Percentiles rank a stretch among this genome's conserved stretches.
These are phyloP conservation scores for Amanita molliuscula DNA, from an alignment of 768 basidiomycete species.

Conservation along the genomic window DNA sequence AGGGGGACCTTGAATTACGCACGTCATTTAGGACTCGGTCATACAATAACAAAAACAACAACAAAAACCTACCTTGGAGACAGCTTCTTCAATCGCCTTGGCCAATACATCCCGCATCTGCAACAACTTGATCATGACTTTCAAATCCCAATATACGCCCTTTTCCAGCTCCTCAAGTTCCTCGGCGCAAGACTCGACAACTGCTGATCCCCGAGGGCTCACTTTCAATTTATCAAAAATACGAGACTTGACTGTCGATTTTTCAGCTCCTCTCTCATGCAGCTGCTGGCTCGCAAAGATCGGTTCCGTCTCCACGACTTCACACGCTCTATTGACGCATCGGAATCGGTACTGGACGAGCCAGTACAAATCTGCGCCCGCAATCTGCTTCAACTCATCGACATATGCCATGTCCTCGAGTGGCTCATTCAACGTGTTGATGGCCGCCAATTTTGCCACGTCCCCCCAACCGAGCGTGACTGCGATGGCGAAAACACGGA, in stretches of 20 bases:
- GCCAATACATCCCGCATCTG: neutral
- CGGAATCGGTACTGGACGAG: conserved; percentile 2
- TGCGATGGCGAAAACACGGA: neutral
- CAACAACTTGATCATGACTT: neutral
- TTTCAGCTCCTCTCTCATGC: neutral
- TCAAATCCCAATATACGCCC: neutral
- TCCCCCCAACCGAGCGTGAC: neutral
- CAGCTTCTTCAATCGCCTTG: neutral
- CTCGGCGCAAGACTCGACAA: neutral
- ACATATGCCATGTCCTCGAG: neutral
- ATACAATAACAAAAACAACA: neutral
- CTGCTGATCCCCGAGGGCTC: neutral
- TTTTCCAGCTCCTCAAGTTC: neutral
- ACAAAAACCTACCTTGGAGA: neutral
- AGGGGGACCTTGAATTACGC: neutral
- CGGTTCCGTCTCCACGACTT: neutral
- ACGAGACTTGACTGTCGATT: conserved; percentile 1
- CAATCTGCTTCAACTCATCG: neutral
- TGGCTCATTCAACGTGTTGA: neutral
- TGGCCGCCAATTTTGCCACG: neutral
- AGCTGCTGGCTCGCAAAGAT: neutral
- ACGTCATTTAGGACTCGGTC: neutral
- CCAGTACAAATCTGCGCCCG: conserved; percentile 1
- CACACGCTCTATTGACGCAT: neutral
- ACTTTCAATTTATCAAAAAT: neutral